These are phyloP conservation scores for Penicillium carneum DNA, from an alignment of 2,329 filamentous ascomycete genomes.

Conservation along the genomic window DNA sequence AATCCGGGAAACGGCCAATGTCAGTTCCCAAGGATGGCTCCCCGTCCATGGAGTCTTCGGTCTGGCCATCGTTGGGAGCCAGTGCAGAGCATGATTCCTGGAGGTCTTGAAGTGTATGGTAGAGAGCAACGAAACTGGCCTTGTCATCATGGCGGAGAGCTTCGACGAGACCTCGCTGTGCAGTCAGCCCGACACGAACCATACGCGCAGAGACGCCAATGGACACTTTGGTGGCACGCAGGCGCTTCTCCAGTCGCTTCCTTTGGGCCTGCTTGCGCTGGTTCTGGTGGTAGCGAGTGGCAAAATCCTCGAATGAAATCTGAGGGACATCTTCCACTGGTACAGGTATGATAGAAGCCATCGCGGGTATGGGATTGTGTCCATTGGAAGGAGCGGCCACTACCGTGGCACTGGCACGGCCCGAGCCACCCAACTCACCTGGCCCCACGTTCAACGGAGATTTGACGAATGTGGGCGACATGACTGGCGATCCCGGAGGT, in stretches of 20 bases:
- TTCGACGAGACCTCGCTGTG: slow-evolving; percentile 56
- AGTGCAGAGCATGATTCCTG: slow-evolving; percentile 52
- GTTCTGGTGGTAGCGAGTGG: slow-evolving; percentile 51
- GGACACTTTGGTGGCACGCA: slow-evolving; percentile 52
- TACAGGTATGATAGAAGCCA: slow-evolving; percentile 2
- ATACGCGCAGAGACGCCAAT: slow-evolving; percentile 54
- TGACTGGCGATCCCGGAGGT: slow-evolving; percentile 17
- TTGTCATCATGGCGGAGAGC: slow-evolving; percentile 56
- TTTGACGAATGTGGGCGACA: slow-evolving; percentile 18
- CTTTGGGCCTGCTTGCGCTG: slow-evolving; percentile 53
- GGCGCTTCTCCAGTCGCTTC: slow-evolving; percentile 50
- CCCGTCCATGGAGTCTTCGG: slow-evolving; percentile 44
- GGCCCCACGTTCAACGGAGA: slow-evolving; percentile 30
- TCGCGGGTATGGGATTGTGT: slow-evolving; percentile 23
- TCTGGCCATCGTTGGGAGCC: slow-evolving; percentile 42
- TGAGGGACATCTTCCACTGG: slow-evolving; percentile 27
- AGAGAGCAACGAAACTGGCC: slow-evolving; percentile 53
- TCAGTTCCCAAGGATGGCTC: slow-evolving; percentile 49
- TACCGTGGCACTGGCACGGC: slow-evolving; percentile 38
- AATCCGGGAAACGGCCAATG: slow-evolving; percentile 45
- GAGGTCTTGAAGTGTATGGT: slow-evolving; percentile 55
- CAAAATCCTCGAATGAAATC: slow-evolving; percentile 56
- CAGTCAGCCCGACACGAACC: slow-evolving; percentile 50
- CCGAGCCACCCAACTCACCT: slow-evolving; percentile 49
- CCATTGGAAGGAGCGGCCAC: slow-evolving; percentile 35